phyloP scores from a whole-genome alignment of 2,329 filamentous ascomycete species.

The Neopestalotiopsis sp. region DNA sequence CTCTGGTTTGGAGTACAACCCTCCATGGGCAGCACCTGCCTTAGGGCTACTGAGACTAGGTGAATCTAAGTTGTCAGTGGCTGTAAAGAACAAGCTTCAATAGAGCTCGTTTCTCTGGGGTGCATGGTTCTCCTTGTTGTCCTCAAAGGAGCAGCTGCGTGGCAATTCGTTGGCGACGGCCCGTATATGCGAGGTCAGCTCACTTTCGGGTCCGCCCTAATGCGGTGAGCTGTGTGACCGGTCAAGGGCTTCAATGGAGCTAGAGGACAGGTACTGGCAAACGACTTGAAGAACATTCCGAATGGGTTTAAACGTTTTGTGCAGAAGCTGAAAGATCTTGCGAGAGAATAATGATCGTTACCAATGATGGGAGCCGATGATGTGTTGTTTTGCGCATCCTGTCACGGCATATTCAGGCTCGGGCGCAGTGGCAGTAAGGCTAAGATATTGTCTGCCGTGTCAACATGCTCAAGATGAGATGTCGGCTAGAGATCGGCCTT shows the following conservation, averaged over 20 bases:
- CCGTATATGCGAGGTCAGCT: constrained; percentile 18
- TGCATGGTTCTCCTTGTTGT: constrained; percentile 8
- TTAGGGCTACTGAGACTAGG: background rate
- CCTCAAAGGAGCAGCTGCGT: constrained; percentile 3
- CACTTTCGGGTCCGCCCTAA: constrained; percentile 4
- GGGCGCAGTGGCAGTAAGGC: background rate
- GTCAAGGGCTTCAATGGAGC: background rate
- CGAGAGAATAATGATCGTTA: background rate
- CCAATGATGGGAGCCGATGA: background rate
- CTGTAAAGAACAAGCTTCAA: background rate
- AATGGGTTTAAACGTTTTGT: background rate
- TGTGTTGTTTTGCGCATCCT: background rate
- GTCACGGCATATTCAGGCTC: constrained; percentile 1
- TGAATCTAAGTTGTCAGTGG: background rate
- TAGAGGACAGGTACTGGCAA: background rate
- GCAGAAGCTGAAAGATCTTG: constrained; percentile 6
- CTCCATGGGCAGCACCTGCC: background rate
- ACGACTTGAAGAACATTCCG: background rate
- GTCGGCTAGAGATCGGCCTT: background rate
- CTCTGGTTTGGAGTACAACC: background rate
- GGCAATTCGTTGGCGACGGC: constrained; percentile 14
- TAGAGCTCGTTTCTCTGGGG: constrained; percentile 7
- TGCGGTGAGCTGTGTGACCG: constrained; percentile 14
- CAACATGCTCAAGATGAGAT: background rate
- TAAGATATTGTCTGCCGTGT: background rate